These are phyloP conservation scores for Lactifluus subvellereus DNA, from an alignment of 768 basidiomycete species.

Conservation along the genomic window DNA sequence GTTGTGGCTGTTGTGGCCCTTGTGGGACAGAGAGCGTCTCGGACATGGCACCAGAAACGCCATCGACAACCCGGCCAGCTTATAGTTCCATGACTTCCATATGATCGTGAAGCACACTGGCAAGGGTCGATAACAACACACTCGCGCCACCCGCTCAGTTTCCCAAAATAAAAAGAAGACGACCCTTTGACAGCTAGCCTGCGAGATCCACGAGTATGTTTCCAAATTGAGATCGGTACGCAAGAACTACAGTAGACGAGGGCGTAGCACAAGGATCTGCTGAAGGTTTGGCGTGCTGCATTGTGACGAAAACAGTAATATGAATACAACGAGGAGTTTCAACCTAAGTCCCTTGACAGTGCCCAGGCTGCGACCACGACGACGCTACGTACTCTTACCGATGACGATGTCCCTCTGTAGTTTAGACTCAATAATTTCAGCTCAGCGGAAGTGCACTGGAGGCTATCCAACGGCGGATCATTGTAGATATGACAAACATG, in stretches of 20 bases:
- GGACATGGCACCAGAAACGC: background rate
- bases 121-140: background rate
- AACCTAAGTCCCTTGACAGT: background rate
- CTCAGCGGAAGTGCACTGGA: background rate
- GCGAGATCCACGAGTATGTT: background rate
- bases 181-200: background rate
- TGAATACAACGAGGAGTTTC: constrained; percentile 2
- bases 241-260: too few relatives aligned
- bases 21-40: background rate
- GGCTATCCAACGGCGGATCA: background rate
- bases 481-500: background rate
- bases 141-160: background rate
- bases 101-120: too few relatives aligned
- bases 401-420: background rate
- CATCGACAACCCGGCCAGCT: background rate
- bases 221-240: background rate
- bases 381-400: too few relatives aligned
- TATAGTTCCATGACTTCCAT: too few relatives aligned
- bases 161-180: background rate
- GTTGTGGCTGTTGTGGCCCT: too few relatives aligned
- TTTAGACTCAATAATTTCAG: background rate
- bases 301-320: background rate
- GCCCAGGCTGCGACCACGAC: background rate
- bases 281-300: background rate
- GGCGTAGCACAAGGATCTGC: constrained; percentile 5